These are phyloP conservation scores for Schoenoplectus triqueter DNA, from an alignment of 202 grass and related monocot species.

Conservation along the genomic window DNA sequence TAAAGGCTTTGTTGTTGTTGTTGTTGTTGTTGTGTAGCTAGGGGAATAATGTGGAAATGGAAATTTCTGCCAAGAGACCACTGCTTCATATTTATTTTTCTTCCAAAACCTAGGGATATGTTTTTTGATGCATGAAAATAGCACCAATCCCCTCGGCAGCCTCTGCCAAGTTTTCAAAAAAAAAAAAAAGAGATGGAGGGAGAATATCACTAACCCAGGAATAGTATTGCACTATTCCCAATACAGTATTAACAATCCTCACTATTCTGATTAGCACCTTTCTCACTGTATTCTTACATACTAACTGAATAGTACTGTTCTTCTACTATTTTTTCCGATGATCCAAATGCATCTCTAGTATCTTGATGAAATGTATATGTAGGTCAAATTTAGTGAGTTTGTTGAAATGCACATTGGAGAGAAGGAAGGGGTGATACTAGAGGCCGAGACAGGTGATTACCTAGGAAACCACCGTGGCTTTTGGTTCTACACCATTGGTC, in stretches of 20 bases:
- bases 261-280: not conserved
- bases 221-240: not conserved
- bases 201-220: too few relatives aligned
- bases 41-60: too few relatives aligned
- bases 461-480: constrained; percentile 80
- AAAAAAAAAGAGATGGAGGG: too few relatives aligned
- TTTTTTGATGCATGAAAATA: not conserved
- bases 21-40: too few relatives aligned
- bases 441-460: constrained; percentile 96
- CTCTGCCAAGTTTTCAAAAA: too few relatives aligned
- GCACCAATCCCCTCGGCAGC: not conserved
- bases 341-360: not conserved
- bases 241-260: not conserved
- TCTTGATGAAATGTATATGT: constrained; percentile 38
- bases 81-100: not conserved
- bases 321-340: not conserved
- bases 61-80: too few relatives aligned
- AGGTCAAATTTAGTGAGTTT: constrained; percentile 99
- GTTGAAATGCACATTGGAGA: constrained; percentile 92
- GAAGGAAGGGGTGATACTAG: constrained; percentile 74
- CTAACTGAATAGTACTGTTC: too few relatives aligned
- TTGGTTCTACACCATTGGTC: constrained; percentile 99
- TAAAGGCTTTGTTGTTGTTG: too few relatives aligned
- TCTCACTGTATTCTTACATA: too few relatives aligned
- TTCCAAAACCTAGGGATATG: not conserved